Evolutionary conservation across 371 early-diverging fungal genomes (phyloP).

Genomic region (Mortierella polycephala): DNA sequence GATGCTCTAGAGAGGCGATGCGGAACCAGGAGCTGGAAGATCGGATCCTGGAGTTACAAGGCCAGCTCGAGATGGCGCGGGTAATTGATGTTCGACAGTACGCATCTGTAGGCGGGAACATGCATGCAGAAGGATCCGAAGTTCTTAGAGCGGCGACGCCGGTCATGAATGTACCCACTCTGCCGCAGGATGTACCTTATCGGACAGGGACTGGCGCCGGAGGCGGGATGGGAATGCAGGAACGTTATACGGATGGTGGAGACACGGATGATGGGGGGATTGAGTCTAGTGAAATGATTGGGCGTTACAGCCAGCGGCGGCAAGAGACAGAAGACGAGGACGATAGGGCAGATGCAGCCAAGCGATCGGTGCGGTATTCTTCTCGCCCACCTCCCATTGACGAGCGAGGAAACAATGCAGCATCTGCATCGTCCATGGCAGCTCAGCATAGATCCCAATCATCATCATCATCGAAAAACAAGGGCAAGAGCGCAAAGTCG

Average conservation of each 20-base stretch:
- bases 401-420: too few species aligned
- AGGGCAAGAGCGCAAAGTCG: constrained; percentile 24
- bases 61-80: constrained; percentile 40
- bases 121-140: background rate
- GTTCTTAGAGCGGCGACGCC: constrained; percentile 1
- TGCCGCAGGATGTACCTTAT: constrained; percentile 26
- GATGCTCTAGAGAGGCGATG: constrained; percentile 37
- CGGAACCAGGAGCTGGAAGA: constrained; percentile 48
- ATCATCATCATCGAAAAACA: constrained; percentile 5
- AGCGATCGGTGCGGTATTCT: background rate
- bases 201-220: background rate
- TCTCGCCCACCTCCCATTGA: too few species aligned
- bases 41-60: constrained; percentile 40
- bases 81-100: constrained; percentile 25
- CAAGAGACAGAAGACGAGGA: constrained; percentile 31
- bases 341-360: background rate
- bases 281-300: constrained; percentile 34
- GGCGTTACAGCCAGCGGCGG: constrained; percentile 30
- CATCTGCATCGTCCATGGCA: background rate
- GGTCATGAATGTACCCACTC: constrained; percentile 7
- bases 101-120: background rate
- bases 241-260: constrained; percentile 20
- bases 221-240: constrained; percentile 6
- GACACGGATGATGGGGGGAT: constrained; percentile 43
- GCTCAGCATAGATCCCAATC: background rate